These are phyloP conservation scores for Phytopythium aichiense DNA, from an alignment of 352 stramenopile species.

Conservation along the genomic window DNA sequence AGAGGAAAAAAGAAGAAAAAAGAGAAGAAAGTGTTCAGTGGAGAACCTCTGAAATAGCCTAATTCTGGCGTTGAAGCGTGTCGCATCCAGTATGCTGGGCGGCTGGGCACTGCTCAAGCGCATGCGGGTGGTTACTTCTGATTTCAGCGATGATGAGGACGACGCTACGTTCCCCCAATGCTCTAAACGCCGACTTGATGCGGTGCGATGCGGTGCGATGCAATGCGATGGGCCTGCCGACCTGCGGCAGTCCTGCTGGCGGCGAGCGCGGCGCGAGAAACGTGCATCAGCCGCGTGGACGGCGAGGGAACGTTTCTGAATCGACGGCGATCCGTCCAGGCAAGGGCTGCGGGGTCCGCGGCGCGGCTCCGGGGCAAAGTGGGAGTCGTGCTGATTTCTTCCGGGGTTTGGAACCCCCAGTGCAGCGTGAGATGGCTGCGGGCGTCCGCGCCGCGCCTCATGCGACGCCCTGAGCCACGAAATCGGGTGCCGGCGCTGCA, in stretches of 20 bases:
- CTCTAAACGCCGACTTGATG: background rate
- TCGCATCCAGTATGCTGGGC: background rate
- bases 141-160: background rate
- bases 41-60: background rate
- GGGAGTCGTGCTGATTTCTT: constrained; percentile 4
- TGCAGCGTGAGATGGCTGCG: background rate
- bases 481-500: background rate
- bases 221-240: background rate
- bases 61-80: background rate
- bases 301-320: background rate
- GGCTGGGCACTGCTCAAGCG: background rate
- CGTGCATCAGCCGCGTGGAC: background rate
- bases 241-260: background rate
- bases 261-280: background rate
- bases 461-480: background rate
- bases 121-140: background rate
- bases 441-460: background rate
- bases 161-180: background rate
- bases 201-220: background rate
- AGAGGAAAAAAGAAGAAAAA: background rate
- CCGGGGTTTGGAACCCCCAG: constrained; percentile 4
- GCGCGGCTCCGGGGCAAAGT: background rate
- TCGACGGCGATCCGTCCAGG: constrained; percentile 4
- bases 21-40: background rate
- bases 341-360: background rate